A percentile compares a stretch with the other conserved stretches of the same genome.
Conservation (phyloP, 805 yeast genomes). For the Kodamaea neixiangensis region DNA sequence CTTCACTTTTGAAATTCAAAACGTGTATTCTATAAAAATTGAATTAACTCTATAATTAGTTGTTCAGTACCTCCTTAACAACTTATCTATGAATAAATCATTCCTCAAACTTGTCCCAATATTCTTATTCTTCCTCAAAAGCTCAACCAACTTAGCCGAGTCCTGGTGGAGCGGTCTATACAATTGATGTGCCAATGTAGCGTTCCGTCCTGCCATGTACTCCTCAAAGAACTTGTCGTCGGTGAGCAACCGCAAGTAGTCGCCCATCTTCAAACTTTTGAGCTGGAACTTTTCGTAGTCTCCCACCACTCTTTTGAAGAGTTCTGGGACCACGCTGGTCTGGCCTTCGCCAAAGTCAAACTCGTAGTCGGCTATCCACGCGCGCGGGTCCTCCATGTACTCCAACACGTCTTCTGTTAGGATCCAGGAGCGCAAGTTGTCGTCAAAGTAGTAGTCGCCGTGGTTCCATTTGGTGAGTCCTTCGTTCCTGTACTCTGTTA, state of each 20-base stretch:
- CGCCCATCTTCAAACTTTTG: conserved; percentile 11
- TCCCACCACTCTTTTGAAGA: conserved; percentile 16
- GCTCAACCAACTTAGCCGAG: background rate
- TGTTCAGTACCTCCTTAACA: conserved; percentile 1
- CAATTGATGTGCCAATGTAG: conserved; percentile 1
- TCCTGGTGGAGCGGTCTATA: background rate
- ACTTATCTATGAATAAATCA: conserved; percentile 27
- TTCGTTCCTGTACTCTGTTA: conserved; percentile 35
- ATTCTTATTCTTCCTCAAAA: background rate
- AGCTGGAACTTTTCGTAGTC: conserved; percentile 20
- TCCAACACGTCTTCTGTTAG: conserved; percentile 24
- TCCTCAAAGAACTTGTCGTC: conserved; percentile 22
- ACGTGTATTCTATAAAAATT: too few relatives aligned
- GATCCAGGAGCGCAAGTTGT: conserved; percentile 38
- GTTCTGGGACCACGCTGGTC: conserved; percentile 13
- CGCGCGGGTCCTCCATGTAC: conserved; percentile 24
- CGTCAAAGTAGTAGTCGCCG: conserved; percentile 27
- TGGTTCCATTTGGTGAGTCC: conserved; percentile 21
- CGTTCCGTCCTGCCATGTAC: conserved; percentile 3
- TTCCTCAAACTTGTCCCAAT: conserved; percentile 24
- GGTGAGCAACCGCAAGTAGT: conserved; percentile 14
- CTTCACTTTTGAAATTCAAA: too few relatives aligned
- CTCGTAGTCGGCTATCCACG: conserved; percentile 22
- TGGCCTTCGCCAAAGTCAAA: conserved; percentile 1
- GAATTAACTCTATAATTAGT: too few relatives aligned